phyloP scores from a whole-genome alignment of 2,329 filamentous ascomycete genomes.

The Aspergillus fischeri region DNA sequence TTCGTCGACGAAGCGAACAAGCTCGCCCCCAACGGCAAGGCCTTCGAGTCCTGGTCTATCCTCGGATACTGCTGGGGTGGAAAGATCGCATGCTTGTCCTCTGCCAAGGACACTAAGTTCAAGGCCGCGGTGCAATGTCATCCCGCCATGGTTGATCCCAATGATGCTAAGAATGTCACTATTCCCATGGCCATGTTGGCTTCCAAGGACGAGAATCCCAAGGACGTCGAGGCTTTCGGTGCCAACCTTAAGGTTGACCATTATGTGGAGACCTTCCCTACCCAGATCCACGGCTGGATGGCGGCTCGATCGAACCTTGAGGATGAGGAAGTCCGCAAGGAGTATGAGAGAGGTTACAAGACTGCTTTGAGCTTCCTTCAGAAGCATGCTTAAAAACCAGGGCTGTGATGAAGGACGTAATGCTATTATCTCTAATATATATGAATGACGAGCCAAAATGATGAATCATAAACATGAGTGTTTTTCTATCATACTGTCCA shows the following conservation, averaged over 20 bases:
- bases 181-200: constrained; percentile 57
- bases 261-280: constrained; percentile 42
- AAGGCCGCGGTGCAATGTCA: constrained; percentile 55
- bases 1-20: constrained; percentile 53
- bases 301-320: constrained; percentile 40
- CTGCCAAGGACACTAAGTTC: constrained; percentile 50
- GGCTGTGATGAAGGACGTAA: not conserved
- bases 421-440: not conserved
- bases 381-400: constrained; percentile 31
- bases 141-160: constrained; percentile 58
- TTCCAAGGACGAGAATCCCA: constrained; percentile 53
- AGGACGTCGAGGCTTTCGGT: constrained; percentile 41
- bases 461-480: not conserved
- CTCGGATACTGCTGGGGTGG: constrained; percentile 60
- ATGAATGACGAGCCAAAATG: not conserved
- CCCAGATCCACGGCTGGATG: constrained; percentile 47
- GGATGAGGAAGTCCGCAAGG: constrained; percentile 36
- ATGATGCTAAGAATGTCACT: constrained; percentile 52
- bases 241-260: constrained; percentile 36
- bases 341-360: constrained; percentile 43
- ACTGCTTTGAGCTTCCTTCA: constrained; percentile 39
- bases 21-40: constrained; percentile 32
- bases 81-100: constrained; percentile 54
- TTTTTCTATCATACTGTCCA: not conserved
- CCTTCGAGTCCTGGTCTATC: constrained; percentile 55